Conservation (phyloP, 2,329 filamentous ascomycete species). For the Calonectria pauciramosa region DNA sequence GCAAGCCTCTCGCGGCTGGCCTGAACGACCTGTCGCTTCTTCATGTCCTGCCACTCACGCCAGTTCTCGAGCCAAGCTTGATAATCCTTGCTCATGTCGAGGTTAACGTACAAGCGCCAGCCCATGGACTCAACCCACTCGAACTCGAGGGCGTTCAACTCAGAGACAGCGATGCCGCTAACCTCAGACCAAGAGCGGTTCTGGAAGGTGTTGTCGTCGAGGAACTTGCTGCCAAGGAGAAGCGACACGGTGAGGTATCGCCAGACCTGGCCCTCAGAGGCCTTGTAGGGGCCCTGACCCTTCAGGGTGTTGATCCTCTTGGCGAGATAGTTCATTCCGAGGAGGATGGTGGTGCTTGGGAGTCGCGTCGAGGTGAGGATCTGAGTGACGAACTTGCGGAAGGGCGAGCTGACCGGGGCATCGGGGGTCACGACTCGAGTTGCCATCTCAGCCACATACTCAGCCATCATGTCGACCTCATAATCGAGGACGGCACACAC, state of each 20-base stretch:
- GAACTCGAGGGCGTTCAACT: slow-evolving; percentile 88
- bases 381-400: slow-evolving; percentile 92
- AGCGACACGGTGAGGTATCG: slow-evolving; percentile 88
- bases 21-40: slow-evolving; percentile 66
- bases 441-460: slow-evolving; percentile 94
- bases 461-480: slow-evolving; percentile 95
- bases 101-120: slow-evolving; percentile 90
- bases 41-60: slow-evolving; percentile 69
- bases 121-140: slow-evolving; percentile 88
- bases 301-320: slow-evolving; percentile 85
- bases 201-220: slow-evolving; percentile 98
- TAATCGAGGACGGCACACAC: slow-evolving; percentile 96
- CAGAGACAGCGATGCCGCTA: slow-evolving; percentile 86
- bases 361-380: slow-evolving; percentile 91
- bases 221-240: slow-evolving; percentile 92
- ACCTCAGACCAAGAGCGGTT: slow-evolving; percentile 98
- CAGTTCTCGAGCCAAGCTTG: slow-evolving; percentile 74
- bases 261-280: slow-evolving; percentile 82
- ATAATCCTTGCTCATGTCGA: slow-evolving; percentile 80
- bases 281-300: slow-evolving; percentile 65
- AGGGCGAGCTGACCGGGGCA: slow-evolving; percentile 73
- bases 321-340: slow-evolving; percentile 91
- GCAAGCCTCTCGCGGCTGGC: slow-evolving; percentile 65
- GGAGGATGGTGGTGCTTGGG: slow-evolving; percentile 90
- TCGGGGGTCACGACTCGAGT: slow-evolving; percentile 69